phyloP scores from a whole-genome alignment of 2,329 filamentous ascomycete genomes.

The Bipolaris zeicola region DNA sequence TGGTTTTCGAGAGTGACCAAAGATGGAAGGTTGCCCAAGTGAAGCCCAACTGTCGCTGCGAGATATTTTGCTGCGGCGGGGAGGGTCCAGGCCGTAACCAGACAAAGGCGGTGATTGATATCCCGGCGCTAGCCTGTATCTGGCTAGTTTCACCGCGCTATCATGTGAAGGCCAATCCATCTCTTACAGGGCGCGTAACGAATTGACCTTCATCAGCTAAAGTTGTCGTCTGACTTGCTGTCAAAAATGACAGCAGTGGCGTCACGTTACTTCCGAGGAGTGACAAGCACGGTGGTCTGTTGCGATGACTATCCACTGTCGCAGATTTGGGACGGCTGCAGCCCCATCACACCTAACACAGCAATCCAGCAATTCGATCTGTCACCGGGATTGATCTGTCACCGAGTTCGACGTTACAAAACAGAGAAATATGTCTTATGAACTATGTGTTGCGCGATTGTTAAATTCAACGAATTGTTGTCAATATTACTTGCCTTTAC shows the following conservation, averaged over 20 bases:
- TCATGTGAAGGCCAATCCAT: constrained; percentile 16
- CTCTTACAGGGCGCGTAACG: neutral
- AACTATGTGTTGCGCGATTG: neutral
- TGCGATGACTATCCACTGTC: constrained; percentile 5
- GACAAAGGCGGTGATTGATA: constrained; percentile 14
- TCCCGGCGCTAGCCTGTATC: constrained; percentile 14
- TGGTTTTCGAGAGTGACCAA: constrained; percentile 11
- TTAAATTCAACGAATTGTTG: neutral
- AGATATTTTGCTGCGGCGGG: constrained; percentile 33
- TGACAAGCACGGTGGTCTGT: neutral
- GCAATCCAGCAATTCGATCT: constrained; percentile 10
- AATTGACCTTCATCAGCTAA: neutral
- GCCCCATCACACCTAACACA: constrained; percentile 12
- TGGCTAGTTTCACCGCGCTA: constrained; percentile 20
- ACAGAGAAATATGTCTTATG: neutral
- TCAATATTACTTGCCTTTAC: neutral
- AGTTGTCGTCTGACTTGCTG: neutral
- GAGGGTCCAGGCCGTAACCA: constrained; percentile 27
- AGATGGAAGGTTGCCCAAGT: constrained; percentile 11
- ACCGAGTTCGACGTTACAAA: constrained; percentile 9
- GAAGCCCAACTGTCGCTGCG: constrained; percentile 18
- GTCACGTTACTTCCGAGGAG: neutral
- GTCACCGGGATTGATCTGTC: constrained; percentile 22
- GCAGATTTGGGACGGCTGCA: constrained; percentile 11
- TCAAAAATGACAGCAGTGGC: neutral